Evolutionary conservation across 2,329 filamentous ascomycete species (phyloP).

Genomic region (Cucurbitaria berberidis): DNA sequence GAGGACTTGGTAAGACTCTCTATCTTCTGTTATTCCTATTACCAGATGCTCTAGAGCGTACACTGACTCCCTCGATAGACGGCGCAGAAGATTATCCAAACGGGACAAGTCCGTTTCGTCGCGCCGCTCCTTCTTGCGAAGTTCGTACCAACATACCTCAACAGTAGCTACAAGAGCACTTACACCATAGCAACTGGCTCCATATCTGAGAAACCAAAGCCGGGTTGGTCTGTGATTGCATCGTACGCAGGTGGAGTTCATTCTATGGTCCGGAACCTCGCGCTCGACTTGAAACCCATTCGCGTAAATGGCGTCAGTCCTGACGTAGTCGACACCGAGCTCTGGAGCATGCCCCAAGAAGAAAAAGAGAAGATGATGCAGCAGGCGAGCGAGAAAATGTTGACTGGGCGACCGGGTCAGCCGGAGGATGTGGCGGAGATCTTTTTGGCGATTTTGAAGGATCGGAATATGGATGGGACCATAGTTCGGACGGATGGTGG

Average conservation of each 20-base stretch:
- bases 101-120: slow-evolving; percentile 59
- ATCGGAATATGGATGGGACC: slow-evolving; percentile 54
- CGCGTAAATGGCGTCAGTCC: slow-evolving; percentile 68
- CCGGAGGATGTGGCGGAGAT: slow-evolving; percentile 50
- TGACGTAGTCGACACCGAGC: slow-evolving; percentile 56
- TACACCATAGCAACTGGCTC: slow-evolving; percentile 64
- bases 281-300: slow-evolving; percentile 67
- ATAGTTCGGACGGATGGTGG: slow-evolving; percentile 55
- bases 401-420: slow-evolving; percentile 34
- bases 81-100: slow-evolving; percentile 50
- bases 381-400: slow-evolving; percentile 24
- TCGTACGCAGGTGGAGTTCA: slow-evolving; percentile 59
- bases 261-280: slow-evolving; percentile 62
- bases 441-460: slow-evolving; percentile 57
- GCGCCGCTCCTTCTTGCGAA: slow-evolving; percentile 61
- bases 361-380: slow-evolving; percentile 31
- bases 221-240: slow-evolving; percentile 59
- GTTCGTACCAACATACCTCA: slow-evolving; percentile 54
- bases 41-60: not conserved
- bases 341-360: slow-evolving; percentile 48
- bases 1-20: slow-evolving; percentile 39
- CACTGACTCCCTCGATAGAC: slow-evolving; percentile 13
- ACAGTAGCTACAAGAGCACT: slow-evolving; percentile 51
- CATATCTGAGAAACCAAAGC: slow-evolving; percentile 58
- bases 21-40: not conserved